Percentiles rank a stretch among this genome's conserved stretches.
Evolutionary conservation across 129 eudicot species (phyloP).

Genomic region (Gnaphalium uliginosum): DNA sequence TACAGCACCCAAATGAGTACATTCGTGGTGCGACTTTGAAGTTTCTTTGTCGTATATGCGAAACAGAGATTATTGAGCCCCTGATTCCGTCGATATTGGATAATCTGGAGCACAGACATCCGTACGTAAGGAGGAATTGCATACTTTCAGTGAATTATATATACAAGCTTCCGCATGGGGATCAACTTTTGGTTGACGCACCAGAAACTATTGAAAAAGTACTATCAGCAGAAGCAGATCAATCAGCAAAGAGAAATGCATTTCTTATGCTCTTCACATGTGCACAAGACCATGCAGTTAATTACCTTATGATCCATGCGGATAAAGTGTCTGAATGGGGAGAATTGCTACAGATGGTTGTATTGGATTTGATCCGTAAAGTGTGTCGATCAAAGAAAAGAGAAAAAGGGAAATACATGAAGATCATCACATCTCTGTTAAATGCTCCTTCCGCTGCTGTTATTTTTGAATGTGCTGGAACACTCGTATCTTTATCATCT

Average conservation of each 20-base stretch:
- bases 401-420: constrained; percentile 87
- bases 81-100: constrained; percentile 76
- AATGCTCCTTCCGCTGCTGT: constrained; percentile 93
- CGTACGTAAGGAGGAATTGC: constrained; percentile 85
- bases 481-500: constrained; percentile 86
- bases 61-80: constrained; percentile 86
- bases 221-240: constrained; percentile 81
- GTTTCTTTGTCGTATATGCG: constrained; percentile 85
- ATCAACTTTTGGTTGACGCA: constrained; percentile 88
- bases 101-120: constrained; percentile 88
- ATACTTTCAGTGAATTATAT: constrained; percentile 92
- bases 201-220: constrained; percentile 90
- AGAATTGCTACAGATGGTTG: constrained; percentile 87
- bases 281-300: constrained; percentile 88
- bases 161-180: constrained; percentile 94
- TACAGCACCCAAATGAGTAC: constrained; percentile 93
- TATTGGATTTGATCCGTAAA: constrained; percentile 80
- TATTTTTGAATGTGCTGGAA: constrained; percentile 89
- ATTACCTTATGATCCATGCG: constrained; percentile 74
- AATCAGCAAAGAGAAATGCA: constrained; percentile 89
- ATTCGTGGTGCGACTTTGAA: constrained; percentile 87
- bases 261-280: constrained; percentile 94
- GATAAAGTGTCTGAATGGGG: constrained; percentile 91
- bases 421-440: constrained; percentile 78
- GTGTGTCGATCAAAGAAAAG: constrained; percentile 87